Percentiles rank a stretch among this genome's conserved stretches.
These are phyloP conservation scores for Fusarium pseudoanthophilum DNA, from an alignment of 2,329 filamentous ascomycete genomes.

Conservation along the genomic window DNA sequence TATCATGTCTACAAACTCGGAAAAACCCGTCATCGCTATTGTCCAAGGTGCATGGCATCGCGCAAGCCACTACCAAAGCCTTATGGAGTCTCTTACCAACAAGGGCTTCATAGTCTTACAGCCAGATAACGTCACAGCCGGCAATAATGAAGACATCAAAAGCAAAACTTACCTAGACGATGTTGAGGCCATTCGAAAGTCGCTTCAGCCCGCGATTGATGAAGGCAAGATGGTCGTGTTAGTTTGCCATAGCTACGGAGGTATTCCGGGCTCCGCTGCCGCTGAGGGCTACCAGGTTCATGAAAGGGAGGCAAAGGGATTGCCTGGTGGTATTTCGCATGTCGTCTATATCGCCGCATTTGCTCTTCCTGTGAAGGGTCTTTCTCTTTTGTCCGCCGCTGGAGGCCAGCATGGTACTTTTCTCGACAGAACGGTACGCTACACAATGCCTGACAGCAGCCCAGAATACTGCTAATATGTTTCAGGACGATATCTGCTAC, in stretches of 20 bases:
- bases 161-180: constrained; percentile 20
- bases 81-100: not conserved
- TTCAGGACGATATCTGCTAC: constrained; percentile 1
- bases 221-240: constrained; percentile 22
- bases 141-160: not conserved
- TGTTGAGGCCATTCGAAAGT: not conserved
- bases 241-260: constrained; percentile 45
- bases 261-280: constrained; percentile 44
- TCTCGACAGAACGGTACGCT: constrained; percentile 6
- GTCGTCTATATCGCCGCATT: constrained; percentile 46
- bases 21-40: constrained; percentile 12
- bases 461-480: rapidly evolving
- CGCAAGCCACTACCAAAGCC: constrained; percentile 2
- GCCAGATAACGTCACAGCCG: not conserved
- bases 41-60: constrained; percentile 26
- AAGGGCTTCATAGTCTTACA: constrained; percentile 8
- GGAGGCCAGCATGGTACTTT: not conserved
- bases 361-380: constrained; percentile 26
- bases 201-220: not conserved
- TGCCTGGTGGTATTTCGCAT: constrained; percentile 45
- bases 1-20: not conserved
- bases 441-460: rapidly evolving
- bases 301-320: constrained; percentile 39
- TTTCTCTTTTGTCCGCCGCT: not conserved
- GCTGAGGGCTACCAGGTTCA: constrained; percentile 42